Conservation (phyloP, 495 filamentous ascomycete species). For the Aspergillus diversus region DNA sequence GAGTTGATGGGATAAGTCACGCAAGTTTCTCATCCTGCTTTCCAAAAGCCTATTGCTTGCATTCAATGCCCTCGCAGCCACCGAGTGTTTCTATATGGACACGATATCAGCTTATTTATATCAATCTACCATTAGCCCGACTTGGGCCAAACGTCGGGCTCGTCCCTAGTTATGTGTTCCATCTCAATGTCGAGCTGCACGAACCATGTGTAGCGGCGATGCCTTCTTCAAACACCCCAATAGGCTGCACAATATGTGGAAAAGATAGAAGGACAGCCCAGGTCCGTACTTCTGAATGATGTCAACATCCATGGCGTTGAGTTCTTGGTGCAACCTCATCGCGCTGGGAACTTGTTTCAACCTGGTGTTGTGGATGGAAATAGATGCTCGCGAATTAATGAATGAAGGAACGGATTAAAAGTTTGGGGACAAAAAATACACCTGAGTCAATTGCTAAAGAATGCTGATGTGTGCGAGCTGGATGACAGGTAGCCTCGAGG, state of each 20-base stretch:
- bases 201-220: conserved; percentile 17
- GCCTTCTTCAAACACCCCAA: not conserved
- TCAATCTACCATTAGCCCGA: not conserved
- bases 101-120: not conserved
- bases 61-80: conserved; percentile 27
- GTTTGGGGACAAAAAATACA: conserved; percentile 18
- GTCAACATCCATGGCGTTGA: conserved; percentile 23
- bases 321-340: too few species aligned
- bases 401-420: conserved; percentile 17
- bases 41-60: conserved; percentile 33
- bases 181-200: conserved; percentile 2
- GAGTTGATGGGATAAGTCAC: conserved; percentile 27
- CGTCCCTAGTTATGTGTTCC: not conserved
- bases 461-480: conserved; percentile 12
- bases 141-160: not conserved
- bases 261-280: conserved; percentile 33
- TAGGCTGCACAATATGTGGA: conserved; percentile 2
- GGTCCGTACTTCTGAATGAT: conserved; percentile 29
- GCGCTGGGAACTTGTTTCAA: too few species aligned
- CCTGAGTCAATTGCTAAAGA: conserved; percentile 15
- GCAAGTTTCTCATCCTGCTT: conserved; percentile 27
- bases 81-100: conserved; percentile 21
- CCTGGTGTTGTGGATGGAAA: too few species aligned
- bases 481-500: not conserved
- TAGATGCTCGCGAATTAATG: not conserved